Conservation (phyloP, 1,139 yeast genomes). For the Kluyveromyces sp. region DNA sequence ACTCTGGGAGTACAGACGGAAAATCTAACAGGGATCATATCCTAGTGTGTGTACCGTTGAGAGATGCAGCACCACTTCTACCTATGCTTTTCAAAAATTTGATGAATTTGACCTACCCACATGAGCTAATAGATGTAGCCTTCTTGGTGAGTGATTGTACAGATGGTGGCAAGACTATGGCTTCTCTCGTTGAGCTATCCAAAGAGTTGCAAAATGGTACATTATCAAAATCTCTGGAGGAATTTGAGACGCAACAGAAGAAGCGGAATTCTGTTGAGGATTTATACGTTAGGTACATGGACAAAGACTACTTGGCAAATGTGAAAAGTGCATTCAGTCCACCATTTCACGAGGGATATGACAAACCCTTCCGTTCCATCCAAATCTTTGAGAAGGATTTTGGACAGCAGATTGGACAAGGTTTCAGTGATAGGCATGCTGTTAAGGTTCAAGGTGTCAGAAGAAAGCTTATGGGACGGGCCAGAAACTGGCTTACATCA, state of each 20-base stretch:
- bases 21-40: conserved; percentile 55
- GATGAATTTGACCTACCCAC: conserved; percentile 82
- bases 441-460: conserved; percentile 87
- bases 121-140: conserved; percentile 71
- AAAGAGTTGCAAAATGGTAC: conserved; percentile 67
- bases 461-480: conserved; percentile 82
- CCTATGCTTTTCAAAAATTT: conserved; percentile 80
- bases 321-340: conserved; percentile 53
- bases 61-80: conserved; percentile 74
- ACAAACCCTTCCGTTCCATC: conserved; percentile 67
- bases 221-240: conserved; percentile 44
- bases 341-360: conserved; percentile 57
- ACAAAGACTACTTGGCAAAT: conserved; percentile 50
- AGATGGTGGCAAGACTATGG: conserved; percentile 65
- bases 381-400: conserved; percentile 77
- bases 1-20: conserved; percentile 50
- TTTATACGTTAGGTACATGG: conserved; percentile 64
- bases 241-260: conserved; percentile 47
- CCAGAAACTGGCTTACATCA: conserved; percentile 79
- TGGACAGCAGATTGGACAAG: conserved; percentile 80
- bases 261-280: conserved; percentile 50
- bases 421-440: conserved; percentile 83
- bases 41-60: conserved; percentile 64
- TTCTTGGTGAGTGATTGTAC: conserved; percentile 82
- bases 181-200: conserved; percentile 58